These are phyloP conservation scores for Tylopilus sp. DNA, from an alignment of 768 basidiomycete genomes.

Conservation along the genomic window DNA sequence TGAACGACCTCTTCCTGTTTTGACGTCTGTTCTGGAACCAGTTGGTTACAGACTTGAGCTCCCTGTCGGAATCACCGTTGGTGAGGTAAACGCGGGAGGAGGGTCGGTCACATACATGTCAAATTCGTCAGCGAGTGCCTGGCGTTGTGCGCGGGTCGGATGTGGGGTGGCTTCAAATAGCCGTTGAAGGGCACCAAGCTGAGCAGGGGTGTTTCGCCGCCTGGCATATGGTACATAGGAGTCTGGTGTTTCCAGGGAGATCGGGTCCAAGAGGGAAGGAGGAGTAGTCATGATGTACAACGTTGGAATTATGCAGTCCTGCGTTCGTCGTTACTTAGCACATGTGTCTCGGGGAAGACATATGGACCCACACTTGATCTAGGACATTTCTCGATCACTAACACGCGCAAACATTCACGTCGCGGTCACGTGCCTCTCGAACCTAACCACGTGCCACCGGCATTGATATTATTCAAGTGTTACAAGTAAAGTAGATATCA, in stretches of 20 bases:
- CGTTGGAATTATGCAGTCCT: neutral
- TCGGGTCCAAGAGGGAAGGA: neutral
- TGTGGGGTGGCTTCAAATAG: constrained; percentile 37
- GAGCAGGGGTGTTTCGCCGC: constrained; percentile 32
- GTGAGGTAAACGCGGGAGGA: constrained; percentile 3
- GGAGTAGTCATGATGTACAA: constrained; percentile 8
- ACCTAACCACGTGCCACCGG: constrained; percentile 19
- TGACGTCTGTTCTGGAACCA: constrained; percentile 86
- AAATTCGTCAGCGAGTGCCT: constrained; percentile 36
- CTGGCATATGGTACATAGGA: constrained; percentile 27
- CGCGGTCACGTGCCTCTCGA: constrained; percentile 25
- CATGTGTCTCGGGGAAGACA: constrained; percentile 5
- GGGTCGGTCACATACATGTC: constrained; percentile 31
- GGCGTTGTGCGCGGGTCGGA: constrained; percentile 42
- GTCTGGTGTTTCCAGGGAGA: neutral
- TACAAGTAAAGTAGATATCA: neutral
- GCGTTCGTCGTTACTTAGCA: neutral
- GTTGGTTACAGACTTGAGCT: constrained; percentile 66
- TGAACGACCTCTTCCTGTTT: constrained; percentile 30
- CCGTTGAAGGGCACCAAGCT: constrained; percentile 34
- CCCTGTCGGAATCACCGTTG: constrained; percentile 36
- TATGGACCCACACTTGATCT: constrained; percentile 10
- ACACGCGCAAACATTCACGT: constrained; percentile 21
- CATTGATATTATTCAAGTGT: constrained; percentile 1
- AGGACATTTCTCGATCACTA: constrained; percentile 8